phyloP scores from a whole-genome alignment of 176 grass and related monocot species.

The Triticum turgidum region DNA sequence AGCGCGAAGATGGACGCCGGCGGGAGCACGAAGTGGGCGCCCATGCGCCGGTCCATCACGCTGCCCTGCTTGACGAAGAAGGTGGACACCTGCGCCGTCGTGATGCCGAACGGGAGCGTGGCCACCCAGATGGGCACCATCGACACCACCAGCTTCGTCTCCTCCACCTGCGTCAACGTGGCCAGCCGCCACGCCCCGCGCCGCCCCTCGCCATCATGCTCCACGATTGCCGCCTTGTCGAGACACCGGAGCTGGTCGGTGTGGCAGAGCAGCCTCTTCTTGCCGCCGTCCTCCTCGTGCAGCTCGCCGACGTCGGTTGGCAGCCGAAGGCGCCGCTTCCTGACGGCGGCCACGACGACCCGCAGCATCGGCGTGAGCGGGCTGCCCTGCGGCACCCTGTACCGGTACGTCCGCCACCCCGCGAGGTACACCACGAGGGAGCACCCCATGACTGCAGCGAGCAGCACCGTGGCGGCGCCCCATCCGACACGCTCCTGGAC shows the following conservation, averaged over 20 bases:
- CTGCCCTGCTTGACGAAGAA: slow-evolving; percentile 88
- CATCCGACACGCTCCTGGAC: slow-evolving; percentile 53
- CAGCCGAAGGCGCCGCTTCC: slow-evolving; percentile 50
- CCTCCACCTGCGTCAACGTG: slow-evolving; percentile 87
- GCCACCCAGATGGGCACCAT: slow-evolving; percentile 75
- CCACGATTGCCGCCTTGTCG: slow-evolving; percentile 78
- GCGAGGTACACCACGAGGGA: slow-evolving; percentile 51
- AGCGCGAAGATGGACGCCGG: slow-evolving; percentile 60
- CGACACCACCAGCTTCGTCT: slow-evolving; percentile 69
- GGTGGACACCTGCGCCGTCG: slow-evolving; percentile 46
- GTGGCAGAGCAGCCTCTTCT: slow-evolving; percentile 59
- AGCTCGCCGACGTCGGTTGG: slow-evolving; percentile 46
- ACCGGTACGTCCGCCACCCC: slow-evolving; percentile 45
- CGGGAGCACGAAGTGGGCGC: slow-evolving; percentile 49
- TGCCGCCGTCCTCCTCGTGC: slow-evolving; percentile 44
- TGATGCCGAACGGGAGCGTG: slow-evolving; percentile 61
- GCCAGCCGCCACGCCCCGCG: slow-evolving; percentile 52
- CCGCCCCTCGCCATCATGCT: slow-evolving; percentile 28
- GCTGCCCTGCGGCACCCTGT: slow-evolving; percentile 48
- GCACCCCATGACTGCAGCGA: slow-evolving; percentile 42
- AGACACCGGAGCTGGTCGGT: slow-evolving; percentile 72
- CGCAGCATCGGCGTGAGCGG: slow-evolving; percentile 54
- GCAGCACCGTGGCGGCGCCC: slow-evolving; percentile 48
- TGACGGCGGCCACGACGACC: slow-evolving; percentile 52
- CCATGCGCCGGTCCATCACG: slow-evolving; percentile 60